These are phyloP conservation scores for Aspergillus melleus DNA, from an alignment of 2,329 filamentous ascomycete genomes.

Conservation along the genomic window DNA sequence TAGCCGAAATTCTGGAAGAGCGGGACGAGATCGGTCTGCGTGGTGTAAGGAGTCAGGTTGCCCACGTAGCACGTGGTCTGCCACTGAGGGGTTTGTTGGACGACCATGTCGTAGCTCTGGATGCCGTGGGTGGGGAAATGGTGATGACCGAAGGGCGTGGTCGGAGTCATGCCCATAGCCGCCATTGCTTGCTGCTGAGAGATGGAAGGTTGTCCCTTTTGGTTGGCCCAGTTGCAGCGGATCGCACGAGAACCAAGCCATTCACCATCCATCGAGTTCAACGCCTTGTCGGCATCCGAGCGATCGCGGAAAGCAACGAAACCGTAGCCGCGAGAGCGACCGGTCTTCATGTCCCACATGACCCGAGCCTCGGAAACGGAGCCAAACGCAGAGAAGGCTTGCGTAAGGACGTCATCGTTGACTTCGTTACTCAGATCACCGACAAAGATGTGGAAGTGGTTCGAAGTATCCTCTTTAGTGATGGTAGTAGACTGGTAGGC, in stretches of 20 bases:
- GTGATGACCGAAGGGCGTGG: slow-evolving; percentile 93
- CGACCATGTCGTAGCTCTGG: slow-evolving; percentile 96
- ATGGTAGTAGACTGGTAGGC: slow-evolving; percentile 94
- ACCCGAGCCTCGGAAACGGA: slow-evolving; percentile 95
- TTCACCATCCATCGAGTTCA: slow-evolving; percentile 98
- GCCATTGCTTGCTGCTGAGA: slow-evolving; percentile 97
- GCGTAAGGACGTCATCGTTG: slow-evolving; percentile 89
- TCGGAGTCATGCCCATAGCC: slow-evolving; percentile 96
- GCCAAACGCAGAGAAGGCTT: slow-evolving; percentile 95
- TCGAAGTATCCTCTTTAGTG: slow-evolving; percentile 95
- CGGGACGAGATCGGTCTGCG: slow-evolving; percentile 93
- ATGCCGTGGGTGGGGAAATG: slow-evolving; percentile 97
- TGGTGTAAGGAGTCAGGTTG: slow-evolving; percentile 96
- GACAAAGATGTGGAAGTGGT: slow-evolving; percentile 99
- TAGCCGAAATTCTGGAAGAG: slow-evolving; percentile 98
- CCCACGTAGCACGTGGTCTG: slow-evolving; percentile 98
- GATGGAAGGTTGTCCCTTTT: slow-evolving; percentile 99
- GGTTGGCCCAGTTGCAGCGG: slow-evolving; percentile 99
- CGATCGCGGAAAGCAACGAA: slow-evolving; percentile 98
- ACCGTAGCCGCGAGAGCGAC: slow-evolving; percentile 92
- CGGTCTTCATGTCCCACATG: slow-evolving; percentile 99
- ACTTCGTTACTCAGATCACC: slow-evolving; percentile 98
- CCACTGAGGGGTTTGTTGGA: slow-evolving; percentile 92
- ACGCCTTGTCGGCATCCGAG: slow-evolving; percentile 87
- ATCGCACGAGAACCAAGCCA: slow-evolving; percentile 98